A percentile compares a stretch with the other conserved stretches of the same genome.
Conservation (phyloP, 2,329 filamentous ascomycete genomes). For the Fusarium incarnatum region DNA sequence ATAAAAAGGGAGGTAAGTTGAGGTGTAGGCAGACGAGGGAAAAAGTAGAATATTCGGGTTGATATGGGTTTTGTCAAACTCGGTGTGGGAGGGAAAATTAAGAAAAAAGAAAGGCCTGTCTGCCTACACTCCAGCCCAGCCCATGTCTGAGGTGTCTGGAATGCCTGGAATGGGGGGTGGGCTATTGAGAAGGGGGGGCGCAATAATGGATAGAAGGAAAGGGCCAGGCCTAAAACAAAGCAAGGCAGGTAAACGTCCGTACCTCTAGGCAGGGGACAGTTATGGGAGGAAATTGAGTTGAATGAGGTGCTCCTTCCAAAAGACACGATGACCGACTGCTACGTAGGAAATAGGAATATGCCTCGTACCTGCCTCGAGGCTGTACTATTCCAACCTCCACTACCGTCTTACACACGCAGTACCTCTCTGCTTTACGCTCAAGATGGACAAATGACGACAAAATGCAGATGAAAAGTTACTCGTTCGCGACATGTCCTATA, state of each 20-base stretch:
- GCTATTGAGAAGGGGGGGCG: conserved; percentile 24
- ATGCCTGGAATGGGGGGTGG: conserved; percentile 44
- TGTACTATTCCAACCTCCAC: conserved; percentile 4
- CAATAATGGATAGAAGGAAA: conserved; percentile 38
- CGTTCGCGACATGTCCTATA: conserved; percentile 6
- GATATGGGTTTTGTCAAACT: conserved; percentile 48
- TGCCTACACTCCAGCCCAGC: conserved; percentile 20
- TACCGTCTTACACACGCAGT: conserved; percentile 3
- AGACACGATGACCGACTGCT: background rate
- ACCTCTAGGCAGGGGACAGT: conserved; percentile 18
- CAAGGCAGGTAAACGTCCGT: conserved; percentile 30
- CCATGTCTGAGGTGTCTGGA: conserved; percentile 36
- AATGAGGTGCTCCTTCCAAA: conserved; percentile 28
- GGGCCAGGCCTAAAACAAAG: conserved; percentile 34
- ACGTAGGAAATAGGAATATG: conserved; percentile 12
- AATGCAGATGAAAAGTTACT: conserved; percentile 19
- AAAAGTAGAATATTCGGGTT: conserved; percentile 47
- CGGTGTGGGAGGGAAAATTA: conserved; percentile 47
- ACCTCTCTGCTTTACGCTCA: conserved; percentile 4
- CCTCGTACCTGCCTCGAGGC: conserved; percentile 24
- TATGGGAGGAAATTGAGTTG: conserved; percentile 33
- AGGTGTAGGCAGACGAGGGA: conserved; percentile 39
- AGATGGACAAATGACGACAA: conserved; percentile 30
- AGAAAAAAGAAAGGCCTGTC: conserved; percentile 39
- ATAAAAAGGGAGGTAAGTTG: conserved; percentile 41